Percentiles rank a stretch among this genome's conserved stretches.
These are phyloP conservation scores for Solanum medicagineum DNA, from an alignment of 257 asterid species.

Conservation along the genomic window DNA sequence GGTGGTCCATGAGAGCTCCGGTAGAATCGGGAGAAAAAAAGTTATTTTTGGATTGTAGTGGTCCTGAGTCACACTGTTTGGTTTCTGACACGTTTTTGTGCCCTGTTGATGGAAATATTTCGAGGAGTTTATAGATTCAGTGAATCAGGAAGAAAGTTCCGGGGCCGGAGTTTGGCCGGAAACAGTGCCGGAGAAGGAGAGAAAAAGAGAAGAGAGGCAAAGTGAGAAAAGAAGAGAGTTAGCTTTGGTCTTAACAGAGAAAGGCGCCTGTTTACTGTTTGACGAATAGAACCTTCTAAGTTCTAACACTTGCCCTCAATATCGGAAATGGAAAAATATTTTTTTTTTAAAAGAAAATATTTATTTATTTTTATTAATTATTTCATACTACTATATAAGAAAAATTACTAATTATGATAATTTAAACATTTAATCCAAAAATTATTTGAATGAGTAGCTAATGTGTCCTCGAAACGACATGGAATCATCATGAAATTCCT, in stretches of 20 bases:
- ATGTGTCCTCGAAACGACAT: neutral
- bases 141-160: neutral
- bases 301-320: neutral
- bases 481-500: neutral
- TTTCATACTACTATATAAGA: neutral
- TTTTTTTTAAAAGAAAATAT: neutral
- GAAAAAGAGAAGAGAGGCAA: neutral
- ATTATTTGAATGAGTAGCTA: neutral
- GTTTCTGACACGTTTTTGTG: neutral
- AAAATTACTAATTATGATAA: no score
- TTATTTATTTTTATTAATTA: neutral
- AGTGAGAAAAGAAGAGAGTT: neutral
- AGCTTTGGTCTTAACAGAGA: neutral
- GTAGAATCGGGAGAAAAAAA: neutral
- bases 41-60: neutral
- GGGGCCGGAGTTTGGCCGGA: neutral
- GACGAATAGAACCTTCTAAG: neutral
- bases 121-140: neutral
- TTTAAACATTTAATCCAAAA: neutral
- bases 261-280: neutral
- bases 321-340: neutral
- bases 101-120: neutral
- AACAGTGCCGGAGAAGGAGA: neutral
- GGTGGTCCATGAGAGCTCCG: constrained; percentile 26
- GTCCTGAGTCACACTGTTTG: neutral